These are phyloP conservation scores for Deinandra increscens DNA, from an alignment of 129 eudicot species.

Conservation along the genomic window DNA sequence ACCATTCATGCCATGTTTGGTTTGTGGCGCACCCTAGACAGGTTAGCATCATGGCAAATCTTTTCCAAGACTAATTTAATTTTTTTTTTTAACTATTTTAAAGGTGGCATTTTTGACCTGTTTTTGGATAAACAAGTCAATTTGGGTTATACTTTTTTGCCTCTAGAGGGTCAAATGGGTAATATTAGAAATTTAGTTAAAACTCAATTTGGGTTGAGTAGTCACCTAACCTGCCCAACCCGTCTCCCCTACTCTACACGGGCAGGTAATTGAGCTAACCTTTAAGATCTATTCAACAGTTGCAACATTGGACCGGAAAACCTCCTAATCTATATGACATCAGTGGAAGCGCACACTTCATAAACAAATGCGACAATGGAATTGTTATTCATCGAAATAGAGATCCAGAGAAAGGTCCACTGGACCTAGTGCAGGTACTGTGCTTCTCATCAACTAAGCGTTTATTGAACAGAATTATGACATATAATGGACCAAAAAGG, in stretches of 20 bases:
- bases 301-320: constrained; percentile 81
- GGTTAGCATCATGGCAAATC: constrained; percentile 40
- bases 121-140: neutral
- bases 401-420: constrained; percentile 76
- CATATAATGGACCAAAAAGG: neutral
- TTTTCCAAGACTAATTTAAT: neutral
- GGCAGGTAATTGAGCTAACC: neutral
- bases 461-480: neutral
- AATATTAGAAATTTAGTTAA: too few relatives aligned
- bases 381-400: constrained; percentile 93
- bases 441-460: neutral
- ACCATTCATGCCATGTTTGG: constrained; percentile 98
- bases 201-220: neutral
- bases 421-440: constrained; percentile 79
- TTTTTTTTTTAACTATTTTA: too few relatives aligned
- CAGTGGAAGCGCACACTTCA: constrained; percentile 99
- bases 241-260: neutral
- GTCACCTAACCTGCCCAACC: neutral
- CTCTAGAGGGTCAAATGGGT: too few relatives aligned
- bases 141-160: too few relatives aligned
- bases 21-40: constrained; percentile 99
- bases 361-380: constrained; percentile 97
- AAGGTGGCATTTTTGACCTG: too few relatives aligned
- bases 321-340: constrained; percentile 93
- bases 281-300: constrained; percentile 38